These are phyloP conservation scores for Cladosporium sp. DNA, from an alignment of 2,329 filamentous ascomycete genomes.

Conservation along the genomic window DNA sequence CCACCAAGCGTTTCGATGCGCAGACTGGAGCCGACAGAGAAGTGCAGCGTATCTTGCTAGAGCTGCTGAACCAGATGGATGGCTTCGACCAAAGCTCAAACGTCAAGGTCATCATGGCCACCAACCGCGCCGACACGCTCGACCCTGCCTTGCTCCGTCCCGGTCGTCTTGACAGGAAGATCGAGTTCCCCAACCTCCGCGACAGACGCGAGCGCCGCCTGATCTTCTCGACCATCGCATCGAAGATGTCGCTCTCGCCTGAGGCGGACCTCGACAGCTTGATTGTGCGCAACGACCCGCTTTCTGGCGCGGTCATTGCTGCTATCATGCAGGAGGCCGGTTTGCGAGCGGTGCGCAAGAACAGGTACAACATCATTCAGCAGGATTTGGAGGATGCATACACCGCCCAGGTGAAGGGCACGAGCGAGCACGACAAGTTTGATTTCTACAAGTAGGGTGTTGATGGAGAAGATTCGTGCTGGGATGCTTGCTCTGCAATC, in stretches of 20 bases:
- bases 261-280: slow-evolving; percentile 95
- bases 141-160: slow-evolving; percentile 93
- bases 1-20: slow-evolving; percentile 98
- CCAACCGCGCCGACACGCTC: slow-evolving; percentile 94
- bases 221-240: slow-evolving; percentile 95
- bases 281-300: slow-evolving; percentile 93
- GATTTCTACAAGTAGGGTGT: slow-evolving; percentile 78
- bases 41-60: slow-evolving; percentile 95
- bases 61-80: slow-evolving; percentile 99
- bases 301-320: slow-evolving; percentile 93
- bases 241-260: slow-evolving; percentile 94
- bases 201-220: slow-evolving; percentile 92
- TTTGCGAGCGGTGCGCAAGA: slow-evolving; percentile 89
- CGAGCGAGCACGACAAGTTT: slow-evolving; percentile 68
- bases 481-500: not conserved
- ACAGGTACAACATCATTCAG: slow-evolving; percentile 99
- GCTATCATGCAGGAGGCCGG: slow-evolving; percentile 99
- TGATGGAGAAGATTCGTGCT: not conserved
- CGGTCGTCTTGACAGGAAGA: slow-evolving; percentile 94
- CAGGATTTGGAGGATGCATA: slow-evolving; percentile 95
- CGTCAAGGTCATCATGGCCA: slow-evolving; percentile 99
- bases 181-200: slow-evolving; percentile 93
- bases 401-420: slow-evolving; percentile 90
- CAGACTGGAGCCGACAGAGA: slow-evolving; percentile 97
- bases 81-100: slow-evolving; percentile 98